Percentiles rank a stretch among this genome's conserved stretches.
Conservation (phyloP, 768 basidiomycete species). For the Mycena alexandri region DNA sequence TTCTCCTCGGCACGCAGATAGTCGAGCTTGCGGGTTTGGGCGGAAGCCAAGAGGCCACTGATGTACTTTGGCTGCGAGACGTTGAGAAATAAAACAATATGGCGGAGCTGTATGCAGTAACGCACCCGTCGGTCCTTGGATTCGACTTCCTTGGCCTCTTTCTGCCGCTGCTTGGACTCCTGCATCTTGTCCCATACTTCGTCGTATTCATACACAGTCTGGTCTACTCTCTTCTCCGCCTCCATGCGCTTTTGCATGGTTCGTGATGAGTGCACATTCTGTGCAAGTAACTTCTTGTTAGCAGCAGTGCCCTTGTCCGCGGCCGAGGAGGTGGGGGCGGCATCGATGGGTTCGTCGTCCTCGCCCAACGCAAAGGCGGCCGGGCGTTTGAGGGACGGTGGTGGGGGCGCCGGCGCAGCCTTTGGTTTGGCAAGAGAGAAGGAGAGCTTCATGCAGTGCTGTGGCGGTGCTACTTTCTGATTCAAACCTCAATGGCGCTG, state of each 20-base stretch:
- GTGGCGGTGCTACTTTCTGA: conserved; percentile 9
- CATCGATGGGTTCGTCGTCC: conserved; percentile 71
- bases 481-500: conserved; percentile 59
- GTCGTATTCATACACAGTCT: conserved; percentile 93
- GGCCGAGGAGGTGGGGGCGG: conserved; percentile 56
- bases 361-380: conserved; percentile 73
- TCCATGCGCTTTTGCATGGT: conserved; percentile 81
- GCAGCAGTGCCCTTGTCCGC: conserved; percentile 53
- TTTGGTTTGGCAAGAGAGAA: conserved; percentile 84
- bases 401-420: conserved; percentile 58
- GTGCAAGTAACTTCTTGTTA: conserved; percentile 70
- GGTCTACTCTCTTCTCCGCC: conserved; percentile 82
- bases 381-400: conserved; percentile 66
- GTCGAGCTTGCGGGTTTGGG: conserved; percentile 90
- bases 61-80: conserved; percentile 91
- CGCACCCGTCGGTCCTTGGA: conserved; percentile 82
- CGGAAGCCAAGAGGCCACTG: conserved; percentile 78
- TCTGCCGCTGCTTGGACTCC: conserved; percentile 80
- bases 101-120: conserved; percentile 20
- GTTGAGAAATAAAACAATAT: background rate
- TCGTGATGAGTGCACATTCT: conserved; percentile 71
- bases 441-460: conserved; percentile 97
- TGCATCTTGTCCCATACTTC: conserved; percentile 98
- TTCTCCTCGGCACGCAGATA: conserved; percentile 96
- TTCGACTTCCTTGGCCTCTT: conserved; percentile 82